These are phyloP conservation scores for Piedraia hortae DNA, from an alignment of 2,329 filamentous ascomycete genomes.

Conservation along the genomic window DNA sequence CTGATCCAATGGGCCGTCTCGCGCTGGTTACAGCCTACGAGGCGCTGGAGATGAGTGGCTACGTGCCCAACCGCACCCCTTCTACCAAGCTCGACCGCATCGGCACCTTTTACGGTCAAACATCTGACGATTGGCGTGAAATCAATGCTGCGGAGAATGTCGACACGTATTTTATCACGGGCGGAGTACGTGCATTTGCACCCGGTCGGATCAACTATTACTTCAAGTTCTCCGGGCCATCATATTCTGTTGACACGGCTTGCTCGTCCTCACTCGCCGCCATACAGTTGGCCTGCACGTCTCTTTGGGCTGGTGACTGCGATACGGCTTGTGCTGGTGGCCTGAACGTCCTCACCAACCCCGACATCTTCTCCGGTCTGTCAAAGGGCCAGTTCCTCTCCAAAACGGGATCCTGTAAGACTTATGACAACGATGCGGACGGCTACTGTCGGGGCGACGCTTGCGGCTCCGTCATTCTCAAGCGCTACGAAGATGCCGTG, in stretches of 20 bases:
- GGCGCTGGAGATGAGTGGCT: constrained; percentile 55
- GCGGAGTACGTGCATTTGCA: constrained; percentile 32
- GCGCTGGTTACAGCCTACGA: constrained; percentile 54
- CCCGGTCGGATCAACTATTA: constrained; percentile 46
- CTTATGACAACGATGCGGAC: constrained; percentile 54
- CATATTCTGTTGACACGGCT: constrained; percentile 47
- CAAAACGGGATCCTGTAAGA: constrained; percentile 49
- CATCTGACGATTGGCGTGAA: constrained; percentile 51
- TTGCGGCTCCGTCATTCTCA: constrained; percentile 47
- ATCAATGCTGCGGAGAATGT: constrained; percentile 46
- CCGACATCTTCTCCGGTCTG: constrained; percentile 51
- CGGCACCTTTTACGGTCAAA: constrained; percentile 48
- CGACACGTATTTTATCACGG: constrained; percentile 39
- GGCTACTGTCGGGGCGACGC: constrained; percentile 62
- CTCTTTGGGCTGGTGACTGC: constrained; percentile 47
- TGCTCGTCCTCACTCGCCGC: constrained; percentile 49
- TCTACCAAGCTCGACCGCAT: constrained; percentile 37
- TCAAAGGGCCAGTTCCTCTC: constrained; percentile 55
- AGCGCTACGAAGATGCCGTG: constrained; percentile 52
- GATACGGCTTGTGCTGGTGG: constrained; percentile 62
- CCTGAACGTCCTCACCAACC: constrained; percentile 51
- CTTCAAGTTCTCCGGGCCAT: constrained; percentile 49
- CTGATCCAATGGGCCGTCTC: constrained; percentile 56
- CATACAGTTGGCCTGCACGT: constrained; percentile 43
- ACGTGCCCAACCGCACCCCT: constrained; percentile 42